These are phyloP conservation scores for Rhododendron vialii DNA, from an alignment of 148 eudicot genomes.

Conservation along the genomic window DNA sequence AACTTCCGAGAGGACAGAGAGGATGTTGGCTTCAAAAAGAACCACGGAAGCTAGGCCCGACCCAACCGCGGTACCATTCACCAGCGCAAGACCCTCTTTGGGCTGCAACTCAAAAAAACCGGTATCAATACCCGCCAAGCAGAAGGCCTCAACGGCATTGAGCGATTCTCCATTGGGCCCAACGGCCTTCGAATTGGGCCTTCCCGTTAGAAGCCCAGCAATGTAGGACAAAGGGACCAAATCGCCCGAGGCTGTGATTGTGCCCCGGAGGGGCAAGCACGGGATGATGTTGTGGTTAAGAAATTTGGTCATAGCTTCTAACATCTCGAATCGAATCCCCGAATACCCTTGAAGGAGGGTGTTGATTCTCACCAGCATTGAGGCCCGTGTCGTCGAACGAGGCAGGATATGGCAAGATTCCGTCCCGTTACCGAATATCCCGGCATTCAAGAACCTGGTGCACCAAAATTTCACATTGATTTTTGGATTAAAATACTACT, in stretches of 20 bases:
- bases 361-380: not conserved
- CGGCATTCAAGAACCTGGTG: slow-evolving; percentile 10
- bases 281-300: slow-evolving; percentile 26
- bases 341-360: slow-evolving; percentile 9
- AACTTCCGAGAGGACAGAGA: slow-evolving; percentile 28
- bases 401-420: not conserved
- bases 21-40: slow-evolving; percentile 33
- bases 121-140: not conserved
- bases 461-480: not conserved
- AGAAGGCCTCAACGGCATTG: slow-evolving; percentile 13
- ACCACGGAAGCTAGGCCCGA: slow-evolving; percentile 38
- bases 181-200: slow-evolving; percentile 18
- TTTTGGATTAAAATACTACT: not conserved
- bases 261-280: slow-evolving; percentile 19
- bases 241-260: slow-evolving; percentile 21
- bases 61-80: slow-evolving; percentile 39
- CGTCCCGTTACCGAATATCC: not conserved
- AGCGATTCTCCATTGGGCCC: slow-evolving; percentile 14
- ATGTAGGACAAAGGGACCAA: slow-evolving; percentile 22
- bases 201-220: slow-evolving; percentile 7
- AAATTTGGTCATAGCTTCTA: slow-evolving; percentile 8
- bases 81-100: slow-evolving; percentile 38
- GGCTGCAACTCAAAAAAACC: slow-evolving; percentile 38
- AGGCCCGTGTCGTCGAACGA: not conserved
- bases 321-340: slow-evolving; percentile 12